Percentiles rank a stretch among this genome's conserved stretches.
Evolutionary conservation across 495 filamentous ascomycete species (phyloP).

Genomic region (Glarea lozoyensis): DNA sequence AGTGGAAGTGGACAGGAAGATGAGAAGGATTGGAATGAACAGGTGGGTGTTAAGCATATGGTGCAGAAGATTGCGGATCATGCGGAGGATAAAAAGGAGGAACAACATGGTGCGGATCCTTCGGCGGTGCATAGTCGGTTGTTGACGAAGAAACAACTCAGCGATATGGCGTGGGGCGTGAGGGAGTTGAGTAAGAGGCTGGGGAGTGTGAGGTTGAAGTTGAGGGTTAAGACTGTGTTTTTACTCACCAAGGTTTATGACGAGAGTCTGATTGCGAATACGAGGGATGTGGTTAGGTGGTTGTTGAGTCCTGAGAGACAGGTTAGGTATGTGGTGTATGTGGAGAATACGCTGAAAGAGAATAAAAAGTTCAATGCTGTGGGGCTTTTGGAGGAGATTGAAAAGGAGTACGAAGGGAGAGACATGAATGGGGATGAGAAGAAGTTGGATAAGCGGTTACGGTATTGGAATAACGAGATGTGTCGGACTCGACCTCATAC

Average conservation of each 20-base stretch:
- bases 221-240: conserved; percentile 76
- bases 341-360: conserved; percentile 64
- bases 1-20: conserved; percentile 26
- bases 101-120: conserved; percentile 11
- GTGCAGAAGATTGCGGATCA: conserved; percentile 17
- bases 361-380: conserved; percentile 61
- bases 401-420: conserved; percentile 8
- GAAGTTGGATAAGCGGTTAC: conserved; percentile 40
- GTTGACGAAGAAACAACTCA: conserved; percentile 85
- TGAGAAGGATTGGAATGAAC: conserved; percentile 32
- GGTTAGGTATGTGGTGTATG: conserved; percentile 63
- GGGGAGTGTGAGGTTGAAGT: conserved; percentile 65
- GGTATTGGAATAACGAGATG: conserved; percentile 76
- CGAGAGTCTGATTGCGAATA: conserved; percentile 66
- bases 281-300: conserved; percentile 73
- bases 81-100: conserved; percentile 3
- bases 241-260: conserved; percentile 86
- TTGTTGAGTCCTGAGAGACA: conserved; percentile 69
- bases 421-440: neutral
- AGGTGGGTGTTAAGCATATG: conserved; percentile 23
- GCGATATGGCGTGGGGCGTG: conserved; percentile 94
- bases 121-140: conserved; percentile 41
- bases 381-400: conserved; percentile 16
- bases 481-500: conserved; percentile 69
- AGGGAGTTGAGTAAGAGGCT: conserved; percentile 82